Base-by-base conservation (phyloP, 352 stramenopile genomes). In the Pythium sukuiense region DNA sequence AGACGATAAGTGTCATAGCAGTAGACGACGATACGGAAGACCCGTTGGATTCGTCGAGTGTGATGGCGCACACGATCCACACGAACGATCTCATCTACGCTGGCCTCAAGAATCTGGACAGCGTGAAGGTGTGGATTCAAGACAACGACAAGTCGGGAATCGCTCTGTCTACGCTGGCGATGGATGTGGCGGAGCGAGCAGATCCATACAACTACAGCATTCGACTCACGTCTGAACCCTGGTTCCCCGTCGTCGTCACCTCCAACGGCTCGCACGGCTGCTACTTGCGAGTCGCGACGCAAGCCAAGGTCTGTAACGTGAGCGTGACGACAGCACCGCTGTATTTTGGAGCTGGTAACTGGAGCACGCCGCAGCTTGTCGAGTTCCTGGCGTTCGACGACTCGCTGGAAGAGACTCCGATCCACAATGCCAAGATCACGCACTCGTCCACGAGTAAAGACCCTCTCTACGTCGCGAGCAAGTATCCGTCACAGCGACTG, bases 81-180 rank as follows among this genome's bases (percentile, higher is more conserved):
- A 87, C 85, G 13, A 90, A 90, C 53, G 83, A 93, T 49, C 6
- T 83, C 0, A 93, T 90, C 60, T 93, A 93, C 63, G 74, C 68
- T 14, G 71, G 64, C 0, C 52, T 90, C 0, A 55, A 65, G 13
- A 73, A 79, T 30, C 61, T 93, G 16, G 32, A 64, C 5, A 76
- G 65, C 2, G 80, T 93, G 20, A 71, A 55, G 0, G 83, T 89
- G 9, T 72, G 61, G 20, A 90, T 89, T 45, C 71, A 69, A 0
- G 85, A 93, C 67, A 88, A 89, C 9, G 83, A 93, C 35, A 61
- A 83, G 0, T 85, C 85, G 0, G 80, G 83, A 0, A 71, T 93
- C 0, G 65, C 78, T n/a, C 57, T 93, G 0, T 89, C 83, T 6
- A 77, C 70, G 0, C 27, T 59, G 5, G 18, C 65, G 2, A 67